Conservation (phyloP, 805 yeast species). For the Barnettozyma sp. region DNA sequence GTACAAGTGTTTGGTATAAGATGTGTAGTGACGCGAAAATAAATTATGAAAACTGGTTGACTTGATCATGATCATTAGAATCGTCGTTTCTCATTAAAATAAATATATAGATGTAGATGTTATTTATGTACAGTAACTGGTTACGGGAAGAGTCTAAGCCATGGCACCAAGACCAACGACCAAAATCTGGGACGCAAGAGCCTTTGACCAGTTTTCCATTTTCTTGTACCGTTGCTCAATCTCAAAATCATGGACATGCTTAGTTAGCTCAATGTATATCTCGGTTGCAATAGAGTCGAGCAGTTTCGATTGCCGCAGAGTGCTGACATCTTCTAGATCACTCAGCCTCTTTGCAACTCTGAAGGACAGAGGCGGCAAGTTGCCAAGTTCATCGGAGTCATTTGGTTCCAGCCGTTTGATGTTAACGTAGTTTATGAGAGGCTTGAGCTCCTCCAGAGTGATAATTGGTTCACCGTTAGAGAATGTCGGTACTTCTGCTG, state of each 20-base stretch:
- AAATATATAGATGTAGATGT: slow-evolving; percentile 3
- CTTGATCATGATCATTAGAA: neutral
- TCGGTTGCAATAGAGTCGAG: slow-evolving; percentile 49
- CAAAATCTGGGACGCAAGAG: slow-evolving; percentile 50
- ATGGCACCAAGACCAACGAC: slow-evolving; percentile 55
- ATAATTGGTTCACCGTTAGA: slow-evolving; percentile 52
- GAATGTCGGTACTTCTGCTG: slow-evolving; percentile 40
- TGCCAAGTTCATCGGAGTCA: slow-evolving; percentile 19
- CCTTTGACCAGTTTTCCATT: slow-evolving; percentile 50
- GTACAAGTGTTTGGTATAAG: too few species aligned
- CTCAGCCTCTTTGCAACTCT: slow-evolving; percentile 41
- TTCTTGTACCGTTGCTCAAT: slow-evolving; percentile 36
- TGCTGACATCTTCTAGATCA: slow-evolving; percentile 34
- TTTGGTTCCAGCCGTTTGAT: slow-evolving; percentile 27
- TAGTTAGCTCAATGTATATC: slow-evolving; percentile 48
- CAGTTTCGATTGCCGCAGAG: slow-evolving; percentile 37
- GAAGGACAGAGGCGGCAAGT: slow-evolving; percentile 28
- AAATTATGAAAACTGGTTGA: too few species aligned
- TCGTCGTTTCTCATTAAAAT: slow-evolving; percentile 1
- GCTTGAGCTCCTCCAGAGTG: slow-evolving; percentile 50
- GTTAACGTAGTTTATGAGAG: slow-evolving; percentile 57
- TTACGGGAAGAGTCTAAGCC: too few species aligned
- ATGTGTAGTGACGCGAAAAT: too few species aligned
- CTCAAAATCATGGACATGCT: slow-evolving; percentile 49
- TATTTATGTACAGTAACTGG: too few species aligned